Evolutionary conservation across 441 rosid genomes (phyloP).

Genomic region (Breynia disticha): DNA sequence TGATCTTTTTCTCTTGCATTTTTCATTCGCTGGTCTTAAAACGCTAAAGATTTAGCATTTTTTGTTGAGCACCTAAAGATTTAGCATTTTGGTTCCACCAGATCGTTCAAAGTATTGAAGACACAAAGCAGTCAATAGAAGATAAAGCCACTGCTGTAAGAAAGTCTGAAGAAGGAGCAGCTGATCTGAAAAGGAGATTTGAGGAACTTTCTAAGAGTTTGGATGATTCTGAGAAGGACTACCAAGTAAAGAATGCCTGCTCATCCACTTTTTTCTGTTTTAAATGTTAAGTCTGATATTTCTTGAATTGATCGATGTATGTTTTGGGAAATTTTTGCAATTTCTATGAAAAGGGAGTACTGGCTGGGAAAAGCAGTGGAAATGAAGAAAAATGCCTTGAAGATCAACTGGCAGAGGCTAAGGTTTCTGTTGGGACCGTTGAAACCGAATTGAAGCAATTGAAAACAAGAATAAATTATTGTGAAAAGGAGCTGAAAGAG

Average conservation of each 20-base stretch:
- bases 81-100: conserved; percentile 22
- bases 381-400: conserved; percentile 95
- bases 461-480: conserved; percentile 76
- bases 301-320: conserved; percentile 10
- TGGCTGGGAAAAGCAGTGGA: conserved; percentile 93
- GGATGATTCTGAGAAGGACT: conserved; percentile 74
- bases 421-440: conserved; percentile 77
- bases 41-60: conserved; percentile 10
- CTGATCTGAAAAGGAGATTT: conserved; percentile 52
- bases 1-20: too few relatives aligned
- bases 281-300: background rate
- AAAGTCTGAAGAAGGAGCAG: conserved; percentile 79
- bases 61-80: too few relatives aligned
- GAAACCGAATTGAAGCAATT: conserved; percentile 84
- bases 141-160: conserved; percentile 65
- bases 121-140: conserved; percentile 61
- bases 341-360: conserved; percentile 56
- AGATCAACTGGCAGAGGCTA: conserved; percentile 93
- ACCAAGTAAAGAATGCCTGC: conserved; percentile 49
- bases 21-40: background rate
- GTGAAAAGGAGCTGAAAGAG: conserved; percentile 79
- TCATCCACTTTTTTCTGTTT: background rate
- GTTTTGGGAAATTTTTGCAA: conserved; percentile 13
- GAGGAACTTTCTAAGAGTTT: conserved; percentile 67
- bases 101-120: conserved; percentile 67